Base-by-base conservation (phyloP, 2,329 filamentous ascomycete species). In the Fusarium staphyleae region DNA sequence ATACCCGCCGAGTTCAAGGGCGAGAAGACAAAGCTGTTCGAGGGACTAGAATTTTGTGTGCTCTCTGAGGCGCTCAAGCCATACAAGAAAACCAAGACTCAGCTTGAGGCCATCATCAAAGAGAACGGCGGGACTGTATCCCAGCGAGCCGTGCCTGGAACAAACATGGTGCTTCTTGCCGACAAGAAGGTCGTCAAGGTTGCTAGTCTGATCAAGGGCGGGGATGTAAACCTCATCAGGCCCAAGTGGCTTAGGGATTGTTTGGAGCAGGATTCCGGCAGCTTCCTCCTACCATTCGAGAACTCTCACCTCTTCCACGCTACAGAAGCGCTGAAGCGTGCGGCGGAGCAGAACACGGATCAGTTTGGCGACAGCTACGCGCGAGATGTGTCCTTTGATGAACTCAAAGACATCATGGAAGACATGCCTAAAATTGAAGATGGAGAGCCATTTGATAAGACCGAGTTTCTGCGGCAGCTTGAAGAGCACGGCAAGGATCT, bases 211-310 rank as follows among this genome's bases (percentile, higher is more conserved):
- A 86, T 91, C 56, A 96, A 95, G 66, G 80, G 78, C 5, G 87
- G 86, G 3, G 78, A 83, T 0, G 80, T 84, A 6, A 87, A 91
- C 62, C 87, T 99, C 43, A 80, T 98, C 50, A 85, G 85, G 16
- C 89, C 93, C 0, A 81, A 78, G 5, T 99, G 95, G 95, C 76
- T 98, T 3, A 78, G 90, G 22, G 92, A 98, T 70, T 95, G 91
- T 65, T 79, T 96, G 28, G 81, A 82, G 71, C 85, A 72, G 73
- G 81, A 60, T 46, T 78, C 66, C 2, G 81, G 80, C 3, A 79
- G 82, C 4, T 81, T 88, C 11, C 73, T 96, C 7, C 83, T 96
- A 4, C 81, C 81, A 1, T 81, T 79, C 34, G 81, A 84, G 60
- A 78, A 75, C 3, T 65, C 79, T 0, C 92, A 98, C 65, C 78